Evolutionary conservation across 2,329 filamentous ascomycete genomes (phyloP).

Genomic region (Talaromyces atroroseus): DNA sequence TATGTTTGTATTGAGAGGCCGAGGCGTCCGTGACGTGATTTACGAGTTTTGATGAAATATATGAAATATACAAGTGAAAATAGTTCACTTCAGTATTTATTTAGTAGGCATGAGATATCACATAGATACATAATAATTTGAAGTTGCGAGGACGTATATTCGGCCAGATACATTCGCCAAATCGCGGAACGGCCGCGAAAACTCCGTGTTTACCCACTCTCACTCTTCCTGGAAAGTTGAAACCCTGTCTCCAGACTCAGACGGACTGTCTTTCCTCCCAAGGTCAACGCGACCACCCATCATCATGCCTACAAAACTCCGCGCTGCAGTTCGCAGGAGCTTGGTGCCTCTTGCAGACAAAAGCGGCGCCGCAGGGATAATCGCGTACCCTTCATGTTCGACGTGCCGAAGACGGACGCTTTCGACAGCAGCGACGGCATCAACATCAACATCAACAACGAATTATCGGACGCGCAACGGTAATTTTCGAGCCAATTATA

Average conservation of each 20-base stretch:
- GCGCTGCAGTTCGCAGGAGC: constrained; percentile 31
- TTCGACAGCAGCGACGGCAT: constrained; percentile 17
- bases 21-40: background rate
- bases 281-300: constrained; percentile 13
- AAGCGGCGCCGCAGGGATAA: constrained; percentile 12
- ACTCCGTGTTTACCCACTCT: background rate
- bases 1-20: background rate
- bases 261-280: background rate
- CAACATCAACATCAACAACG: background rate
- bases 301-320: constrained; percentile 37
- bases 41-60: constrained; percentile 4
- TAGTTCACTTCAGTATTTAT: background rate
- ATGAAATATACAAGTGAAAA: background rate
- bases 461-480: constrained; percentile 8
- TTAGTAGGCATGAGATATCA: background rate
- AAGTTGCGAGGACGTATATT: background rate
- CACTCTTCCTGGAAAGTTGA: background rate
- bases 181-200: background rate
- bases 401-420: constrained; percentile 27
- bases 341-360: constrained; percentile 24
- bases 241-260: background rate
- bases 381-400: constrained; percentile 37
- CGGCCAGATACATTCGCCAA: background rate
- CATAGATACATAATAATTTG: background rate
- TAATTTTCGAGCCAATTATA: background rate